Evolutionary conservation across 768 basidiomycete genomes (phyloP), one percentile per base, ranked within the genome.

Genomic region (Pleurotus tuber-regium): DNA sequence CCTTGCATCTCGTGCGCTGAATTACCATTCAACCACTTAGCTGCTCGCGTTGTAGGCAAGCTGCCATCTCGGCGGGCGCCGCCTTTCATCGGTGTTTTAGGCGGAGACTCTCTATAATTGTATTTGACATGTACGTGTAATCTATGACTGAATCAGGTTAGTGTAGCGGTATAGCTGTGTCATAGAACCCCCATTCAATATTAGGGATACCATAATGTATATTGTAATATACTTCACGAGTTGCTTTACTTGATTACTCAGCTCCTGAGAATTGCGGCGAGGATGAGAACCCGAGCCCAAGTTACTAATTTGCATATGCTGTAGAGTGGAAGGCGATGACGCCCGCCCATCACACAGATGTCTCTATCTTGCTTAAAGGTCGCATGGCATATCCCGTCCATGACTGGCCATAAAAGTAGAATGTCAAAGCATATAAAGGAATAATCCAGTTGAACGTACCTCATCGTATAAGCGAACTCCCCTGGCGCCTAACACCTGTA

Each of bases 371-470:
- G 67, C 92, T 95, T 47, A 85, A 76, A 11, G 78, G 61, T 51
- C 93, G 76, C 66, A 78, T 72, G 2, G 93, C 92, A 65, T 97
- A 98, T 2, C 96, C 96, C 2, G 90, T 90, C 96, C 96, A 98
- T 24, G 91, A 92, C 94, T 96, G n/a, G n/a, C n/a, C n/a, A 58
- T 30, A 31, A n/a, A 33, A 48, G 8, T 43, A 41, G 26, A 21
- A 36, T 57, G 48, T 28, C 18, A 53, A 48, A 30, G 36, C 40
- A 12, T 54, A 33, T 31, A 24, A 50, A 54, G 41, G 41, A 39
- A 40, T 26, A 51, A 43, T 24, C 53, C 35, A 52, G 50, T 43
- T 12, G 29, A 55, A 54, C 82, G 44, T 63, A 96, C 94, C 82
- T 99, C 97, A 59, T 99, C 97, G 62, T 98, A 99, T 9, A 98